Conservation (phyloP, 139 green algal species). For the Trebouxia sp. region DNA sequence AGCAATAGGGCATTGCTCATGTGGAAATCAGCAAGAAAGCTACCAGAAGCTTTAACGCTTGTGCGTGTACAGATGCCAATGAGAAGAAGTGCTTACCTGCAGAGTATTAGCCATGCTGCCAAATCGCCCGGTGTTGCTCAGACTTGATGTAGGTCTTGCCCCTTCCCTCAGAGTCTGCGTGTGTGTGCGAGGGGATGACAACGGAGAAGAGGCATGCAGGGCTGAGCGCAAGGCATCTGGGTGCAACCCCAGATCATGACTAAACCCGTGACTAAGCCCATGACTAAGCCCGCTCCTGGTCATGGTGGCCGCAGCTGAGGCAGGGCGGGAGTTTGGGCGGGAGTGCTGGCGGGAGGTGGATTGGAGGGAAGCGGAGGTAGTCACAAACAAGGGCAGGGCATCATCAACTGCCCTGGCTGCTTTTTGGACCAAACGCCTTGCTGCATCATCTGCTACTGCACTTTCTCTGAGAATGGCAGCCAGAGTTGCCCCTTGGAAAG, state of each 20-base stretch:
- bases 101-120: no score
- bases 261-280: no score
- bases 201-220: not conserved
- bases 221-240: not conserved
- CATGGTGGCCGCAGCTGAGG: not conserved
- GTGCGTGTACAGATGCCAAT: no score
- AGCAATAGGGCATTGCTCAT: no score
- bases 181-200: not conserved
- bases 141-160: no score
- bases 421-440: not conserved
- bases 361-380: not conserved
- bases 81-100: no score
- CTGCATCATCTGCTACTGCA: not conserved
- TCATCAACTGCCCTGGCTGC: not conserved
- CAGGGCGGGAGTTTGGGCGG: not conserved
- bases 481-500: constrained; percentile 1
- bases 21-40: no score
- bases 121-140: no score
- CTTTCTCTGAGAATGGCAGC: not conserved
- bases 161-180: no score
- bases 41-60: no score
- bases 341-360: constrained; percentile 18
- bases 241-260: no score
- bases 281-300: not conserved
- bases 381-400: not conserved